phyloP scores from a whole-genome alignment of 1,139 yeast genomes.

The Arxiozyma slooffiae region DNA sequence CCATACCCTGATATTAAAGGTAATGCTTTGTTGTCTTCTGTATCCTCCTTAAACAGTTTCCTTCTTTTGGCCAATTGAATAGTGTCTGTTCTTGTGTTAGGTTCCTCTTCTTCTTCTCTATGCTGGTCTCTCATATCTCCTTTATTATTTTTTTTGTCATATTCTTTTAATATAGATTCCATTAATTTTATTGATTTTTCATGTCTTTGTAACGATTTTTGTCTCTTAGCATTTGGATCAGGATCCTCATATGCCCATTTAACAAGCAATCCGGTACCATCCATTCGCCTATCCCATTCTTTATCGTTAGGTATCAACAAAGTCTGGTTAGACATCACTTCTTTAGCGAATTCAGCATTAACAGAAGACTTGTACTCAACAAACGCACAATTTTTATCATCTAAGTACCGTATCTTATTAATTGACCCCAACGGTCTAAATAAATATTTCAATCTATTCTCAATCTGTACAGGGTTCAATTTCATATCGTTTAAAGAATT shows the following conservation, averaged over 20 bases:
- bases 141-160: background rate
- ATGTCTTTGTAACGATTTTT: conserved; percentile 35
- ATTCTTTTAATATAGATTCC: conserved; percentile 13
- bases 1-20: background rate
- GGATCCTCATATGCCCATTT: conserved; percentile 93
- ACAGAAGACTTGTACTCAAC: conserved; percentile 58
- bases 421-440: conserved; percentile 74
- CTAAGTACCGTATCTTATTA: conserved; percentile 55
- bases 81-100: background rate
- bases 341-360: conserved; percentile 89
- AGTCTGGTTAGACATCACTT: conserved; percentile 80
- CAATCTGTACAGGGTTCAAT: conserved; percentile 22
- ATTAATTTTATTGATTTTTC: conserved; percentile 18
- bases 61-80: background rate
- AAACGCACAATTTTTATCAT: conserved; percentile 65
- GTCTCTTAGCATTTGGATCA: conserved; percentile 53
- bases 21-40: background rate
- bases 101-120: background rate
- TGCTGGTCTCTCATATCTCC: background rate
- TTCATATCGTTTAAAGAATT: conserved; percentile 22
- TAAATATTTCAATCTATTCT: conserved; percentile 34
- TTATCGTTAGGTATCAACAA: conserved; percentile 39
- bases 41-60: background rate
- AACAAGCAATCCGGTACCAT: conserved; percentile 48
- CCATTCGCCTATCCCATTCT: conserved; percentile 29